Base-by-base conservation (phyloP, 2,329 filamentous ascomycete genomes). In the Dactylellina haptotyla region DNA sequence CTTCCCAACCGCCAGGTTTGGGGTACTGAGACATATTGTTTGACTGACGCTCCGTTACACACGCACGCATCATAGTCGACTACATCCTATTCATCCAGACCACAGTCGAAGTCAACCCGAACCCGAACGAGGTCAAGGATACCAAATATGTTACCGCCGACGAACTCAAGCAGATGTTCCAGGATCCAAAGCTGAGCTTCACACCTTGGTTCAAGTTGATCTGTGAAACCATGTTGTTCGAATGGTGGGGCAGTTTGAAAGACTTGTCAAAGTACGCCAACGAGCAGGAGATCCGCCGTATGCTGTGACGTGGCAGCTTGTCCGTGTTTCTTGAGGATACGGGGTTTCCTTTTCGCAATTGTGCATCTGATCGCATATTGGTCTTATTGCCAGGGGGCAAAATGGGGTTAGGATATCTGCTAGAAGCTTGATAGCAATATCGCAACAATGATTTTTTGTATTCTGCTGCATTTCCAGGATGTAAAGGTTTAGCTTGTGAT, bases 191-290 rank as follows among this genome's bases (percentile, higher is more conserved):
- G 59, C 85, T 96, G 78, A 90, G 89, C 79, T 98, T 98, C 82
- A 99, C 95, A 0, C 95, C 95, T 0, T 99, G 95, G 95, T 99
- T 99, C 85, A 97, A 97, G 85, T 89, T 99, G 77, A 98, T 99
- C 80, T 99, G 95, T 86, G 87, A 98, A 81, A 93, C 92, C 53
- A 93, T 98, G 91, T 87, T 99, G 43, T 99, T 96, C 79, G 90
- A 97, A 82, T 99, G 95, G 95, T 99, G 95, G 95, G 85, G 89
- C 79, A 88, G 91, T 82, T 86, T 98, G 65, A 89, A 95, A 77
- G 91, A 90, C 8, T 84, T 98, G 77, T 90, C 96, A 73, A 90
- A 91, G 83, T 97, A 94, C 83, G 86, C 88, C 82, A 89, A 92
- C 80, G 93, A 98, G 84, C 87, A 88, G 80, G 85, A 90, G 80